A percentile compares a stretch with the other conserved stretches of the same genome.
These are phyloP conservation scores for Mortierella claussenii DNA, from an alignment of 192 early-diverging fungal genomes.

Conservation along the genomic window DNA sequence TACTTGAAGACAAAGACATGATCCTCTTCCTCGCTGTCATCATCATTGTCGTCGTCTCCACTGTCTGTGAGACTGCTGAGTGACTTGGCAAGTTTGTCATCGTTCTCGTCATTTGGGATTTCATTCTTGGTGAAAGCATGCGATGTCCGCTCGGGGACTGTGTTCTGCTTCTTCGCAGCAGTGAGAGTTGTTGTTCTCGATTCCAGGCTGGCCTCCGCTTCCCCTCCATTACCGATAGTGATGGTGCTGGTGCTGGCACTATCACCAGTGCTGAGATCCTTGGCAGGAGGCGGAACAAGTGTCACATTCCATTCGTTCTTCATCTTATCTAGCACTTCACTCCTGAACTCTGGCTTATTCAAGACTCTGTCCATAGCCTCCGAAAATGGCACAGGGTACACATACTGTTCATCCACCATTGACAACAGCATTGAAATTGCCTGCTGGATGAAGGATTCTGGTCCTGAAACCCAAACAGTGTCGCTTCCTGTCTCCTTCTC, in stretches of 20 bases:
- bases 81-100: slow-evolving; percentile 29
- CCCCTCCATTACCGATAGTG: background rate
- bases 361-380: slow-evolving; percentile 47
- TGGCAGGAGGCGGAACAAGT: slow-evolving; percentile 21
- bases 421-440: slow-evolving; percentile 59
- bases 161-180: background rate
- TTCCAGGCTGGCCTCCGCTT: background rate
- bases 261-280: slow-evolving; percentile 8
- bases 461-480: slow-evolving; percentile 63
- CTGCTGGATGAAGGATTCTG: slow-evolving; percentile 61
- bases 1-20: slow-evolving; percentile 52
- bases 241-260: background rate
- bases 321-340: slow-evolving; percentile 37
- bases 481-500: slow-evolving; percentile 70
- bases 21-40: slow-evolving; percentile 43
- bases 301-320: slow-evolving; percentile 53
- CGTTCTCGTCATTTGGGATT: background rate
- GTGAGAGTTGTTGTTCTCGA: background rate
- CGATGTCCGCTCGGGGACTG: background rate
- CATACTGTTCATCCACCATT: slow-evolving; percentile 51
- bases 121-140: background rate
- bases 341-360: slow-evolving; percentile 45
- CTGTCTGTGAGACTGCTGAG: slow-evolving; percentile 49
- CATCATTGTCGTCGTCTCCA: slow-evolving; percentile 22
- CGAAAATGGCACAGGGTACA: slow-evolving; percentile 47